Evolutionary conservation across 73 alveolate species (phyloP).

Genomic region (Paramecium tetraurelia): DNA sequence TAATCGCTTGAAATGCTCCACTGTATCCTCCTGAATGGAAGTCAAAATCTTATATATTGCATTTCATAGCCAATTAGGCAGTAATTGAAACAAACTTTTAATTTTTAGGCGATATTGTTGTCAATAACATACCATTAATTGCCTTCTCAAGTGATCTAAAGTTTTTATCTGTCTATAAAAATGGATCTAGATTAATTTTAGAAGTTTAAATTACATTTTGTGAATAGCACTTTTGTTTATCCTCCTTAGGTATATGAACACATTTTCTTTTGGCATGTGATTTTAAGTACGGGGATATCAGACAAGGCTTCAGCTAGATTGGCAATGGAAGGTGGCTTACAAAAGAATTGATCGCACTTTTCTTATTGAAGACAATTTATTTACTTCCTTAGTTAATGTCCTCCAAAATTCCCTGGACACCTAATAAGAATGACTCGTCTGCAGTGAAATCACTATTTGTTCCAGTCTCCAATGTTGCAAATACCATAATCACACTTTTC

Average conservation of each 20-base stretch:
- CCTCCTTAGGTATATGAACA: background rate
- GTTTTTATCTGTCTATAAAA: background rate
- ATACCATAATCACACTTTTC: background rate
- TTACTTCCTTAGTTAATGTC: conserved; percentile 9
- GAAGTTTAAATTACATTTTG: background rate
- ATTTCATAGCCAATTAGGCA: background rate
- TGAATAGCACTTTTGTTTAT: background rate
- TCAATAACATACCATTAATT: background rate
- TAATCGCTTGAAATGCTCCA: conserved; percentile 16
- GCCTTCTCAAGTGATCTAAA: conserved; percentile 20
- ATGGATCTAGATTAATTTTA: background rate
- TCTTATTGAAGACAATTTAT: background rate
- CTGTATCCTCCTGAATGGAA: background rate
- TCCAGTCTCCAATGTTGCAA: conserved; percentile 30
- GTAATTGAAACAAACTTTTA: background rate
- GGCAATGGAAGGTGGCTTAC: background rate
- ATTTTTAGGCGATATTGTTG: background rate
- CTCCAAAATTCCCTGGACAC: background rate
- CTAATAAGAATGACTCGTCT: conserved; percentile 1
- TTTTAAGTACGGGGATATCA: background rate
- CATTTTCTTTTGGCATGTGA: background rate
- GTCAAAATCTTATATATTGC: conserved; percentile 22
- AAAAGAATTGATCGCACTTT: conserved; percentile 23
- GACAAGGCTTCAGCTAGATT: background rate
- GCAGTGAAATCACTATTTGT: background rate